Conservation (phyloP, 352 stramenopile species). For the Globisporangium uncinulatum region DNA sequence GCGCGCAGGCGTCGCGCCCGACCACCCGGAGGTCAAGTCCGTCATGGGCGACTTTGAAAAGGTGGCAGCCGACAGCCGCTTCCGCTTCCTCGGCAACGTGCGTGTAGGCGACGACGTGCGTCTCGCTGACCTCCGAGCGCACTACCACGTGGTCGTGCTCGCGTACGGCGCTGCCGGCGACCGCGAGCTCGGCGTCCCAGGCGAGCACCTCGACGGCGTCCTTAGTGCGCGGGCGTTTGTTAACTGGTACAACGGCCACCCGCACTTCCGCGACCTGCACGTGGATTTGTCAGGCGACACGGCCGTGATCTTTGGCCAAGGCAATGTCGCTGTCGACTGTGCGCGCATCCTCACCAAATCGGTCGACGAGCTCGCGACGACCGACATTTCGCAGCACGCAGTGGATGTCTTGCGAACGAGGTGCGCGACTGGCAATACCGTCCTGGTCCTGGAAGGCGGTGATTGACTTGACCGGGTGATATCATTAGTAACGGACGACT, state of each 20-base stretch:
- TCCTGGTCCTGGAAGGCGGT: not conserved
- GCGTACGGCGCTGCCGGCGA: slow-evolving; percentile 95
- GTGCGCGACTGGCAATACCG: slow-evolving; percentile 5
- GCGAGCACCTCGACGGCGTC: slow-evolving; percentile 72
- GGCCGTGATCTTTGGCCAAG: slow-evolving; percentile 96
- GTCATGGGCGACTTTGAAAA: slow-evolving; percentile 96
- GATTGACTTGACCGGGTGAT: too few species aligned
- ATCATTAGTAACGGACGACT: too few species aligned
- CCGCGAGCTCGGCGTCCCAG: slow-evolving; percentile 79
- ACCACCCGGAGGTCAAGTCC: slow-evolving; percentile 98
- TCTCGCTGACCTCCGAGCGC: slow-evolving; percentile 78
- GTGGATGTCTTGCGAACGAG: slow-evolving; percentile 78
- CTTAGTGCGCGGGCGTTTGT: slow-evolving; percentile 93
- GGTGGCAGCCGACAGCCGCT: slow-evolving; percentile 72
- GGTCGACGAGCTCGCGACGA: slow-evolving; percentile 80
- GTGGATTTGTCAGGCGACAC: slow-evolving; percentile 53
- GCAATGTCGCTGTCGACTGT: slow-evolving; percentile 98
- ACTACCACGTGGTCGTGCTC: slow-evolving; percentile 95
- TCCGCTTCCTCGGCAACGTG: slow-evolving; percentile 90
- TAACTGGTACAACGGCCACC: slow-evolving; percentile 99
- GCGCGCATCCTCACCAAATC: slow-evolving; percentile 93
- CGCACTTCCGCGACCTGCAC: slow-evolving; percentile 86
- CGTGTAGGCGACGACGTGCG: slow-evolving; percentile 82
- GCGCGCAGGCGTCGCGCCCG: slow-evolving; percentile 94
- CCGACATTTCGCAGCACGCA: slow-evolving; percentile 90